Evolutionary conservation across 768 basidiomycete genomes (phyloP), one percentile per base, ranked within the genome.

Genomic region (Mrakia gelida): DNA sequence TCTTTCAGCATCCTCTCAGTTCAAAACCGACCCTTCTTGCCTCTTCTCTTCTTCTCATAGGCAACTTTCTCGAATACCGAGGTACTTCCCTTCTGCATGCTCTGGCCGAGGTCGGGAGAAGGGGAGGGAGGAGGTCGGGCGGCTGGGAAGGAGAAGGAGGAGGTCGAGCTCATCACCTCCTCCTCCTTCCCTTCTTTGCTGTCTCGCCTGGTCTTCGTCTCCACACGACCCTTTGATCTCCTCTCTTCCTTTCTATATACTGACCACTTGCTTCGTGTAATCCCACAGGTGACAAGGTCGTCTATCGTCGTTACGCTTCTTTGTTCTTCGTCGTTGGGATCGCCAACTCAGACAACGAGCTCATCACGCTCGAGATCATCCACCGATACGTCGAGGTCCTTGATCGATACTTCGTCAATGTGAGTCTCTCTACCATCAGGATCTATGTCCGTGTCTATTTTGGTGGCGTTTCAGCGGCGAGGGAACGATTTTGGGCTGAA

Each of bases 251-350:
- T 15, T 21, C 15, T 2, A 9, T 2, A 49, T 16, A 15, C 45
- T 49, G 7, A 49, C 45, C 15, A 49, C 7, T 16, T 9, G 2
- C 45, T 16, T 49, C 45, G n/a, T 49, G 7, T 49, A 13, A 2
- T 49, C 45, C 45, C 15, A 9, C 68, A 79, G 78, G 78, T 11
- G 78, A 79, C 71, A 91, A 96, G 87, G 90, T 98, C 79, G 92
- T 96, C 34, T 98, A 98, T 86, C 88, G 94, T 68, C 90, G 95
- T 83, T 98, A 98, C 82, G 95, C 95, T 10, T 95, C 94, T 11
- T 86, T 98, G 52, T 98, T 95, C 88, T 98, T 98, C 85, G 91
- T 98, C 61, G 91, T 90, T 80, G 94, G 93, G 65, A 91, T 98
- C 80, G 88, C 90, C 72, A 88, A 89, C 45, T 86, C 86, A 63